Evolutionary conservation across 2,329 filamentous ascomycete genomes (phyloP), one percentile per base, ranked within the genome.

Genomic region (Torrubiella hemipterigena): DNA sequence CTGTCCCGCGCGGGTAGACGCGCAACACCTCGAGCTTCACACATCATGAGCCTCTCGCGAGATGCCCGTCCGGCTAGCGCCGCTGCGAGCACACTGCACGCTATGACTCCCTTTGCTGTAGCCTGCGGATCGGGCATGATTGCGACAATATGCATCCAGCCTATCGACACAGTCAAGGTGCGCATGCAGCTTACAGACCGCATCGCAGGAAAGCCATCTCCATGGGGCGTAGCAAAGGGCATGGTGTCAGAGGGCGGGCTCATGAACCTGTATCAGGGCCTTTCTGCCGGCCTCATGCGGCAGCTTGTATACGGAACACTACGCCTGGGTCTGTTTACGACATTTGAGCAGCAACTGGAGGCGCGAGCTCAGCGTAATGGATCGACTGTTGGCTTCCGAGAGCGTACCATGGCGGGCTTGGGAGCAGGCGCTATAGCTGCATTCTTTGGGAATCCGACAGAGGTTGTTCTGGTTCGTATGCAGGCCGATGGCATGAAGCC

Each of bases 161-260:
- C 76, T 33, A 68, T 81, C 43, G 77, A 82, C 51, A 82, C 81
- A 73, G 67, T 82, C 51, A 81, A 82, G 50, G 77, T 82, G 38
- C 74, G 77, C 27, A 62, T 82, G 39, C 77, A 82, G 48, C 61
- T 82, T 26, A 75, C 74, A 4, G 76, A 76, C 33, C 73, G 79
- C 42, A 73, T 72, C 7, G 69, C 72, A 5, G 69, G 69, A 35
- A 73, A 74, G 1, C 15, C 21, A 6, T 73, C 72, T 2, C 72
- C 75, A 1, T 44, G 79, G 6, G 63, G 63, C 15, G 60, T 81
- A 20, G 69, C 77, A 19, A 62, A 59, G 37, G 69, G 78, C 17
- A 73, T 81, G 46, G 63, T 81, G 38, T 71, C 12, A 58, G 66
- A 15, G 77, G 77, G 22, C 26, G 77, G 73, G 44, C 61, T 72